These are phyloP conservation scores for Bullera alba DNA, from an alignment of 768 basidiomycete genomes.

Conservation along the genomic window DNA sequence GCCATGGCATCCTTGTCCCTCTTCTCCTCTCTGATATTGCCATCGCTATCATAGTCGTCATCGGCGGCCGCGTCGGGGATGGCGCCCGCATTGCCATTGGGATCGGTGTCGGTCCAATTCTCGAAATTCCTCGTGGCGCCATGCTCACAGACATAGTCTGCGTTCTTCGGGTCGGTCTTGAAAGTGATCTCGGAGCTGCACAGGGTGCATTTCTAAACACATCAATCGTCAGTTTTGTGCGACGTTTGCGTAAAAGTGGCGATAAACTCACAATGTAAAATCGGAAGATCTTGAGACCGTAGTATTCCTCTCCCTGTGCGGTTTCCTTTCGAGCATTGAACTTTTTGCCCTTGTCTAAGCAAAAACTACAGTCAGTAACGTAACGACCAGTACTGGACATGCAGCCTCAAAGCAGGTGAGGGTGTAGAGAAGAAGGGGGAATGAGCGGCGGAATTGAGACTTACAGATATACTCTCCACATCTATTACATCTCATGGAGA, in stretches of 20 bases:
- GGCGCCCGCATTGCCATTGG: conserved; percentile 13
- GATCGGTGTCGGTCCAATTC: conserved; percentile 78
- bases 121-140: conserved; percentile 97
- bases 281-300: conserved; percentile 72
- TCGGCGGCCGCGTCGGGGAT: conserved; percentile 45
- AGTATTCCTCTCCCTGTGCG: conserved; percentile 92
- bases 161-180: conserved; percentile 88
- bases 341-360: conserved; percentile 89
- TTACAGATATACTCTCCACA: conserved; percentile 86
- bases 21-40: conserved; percentile 54
- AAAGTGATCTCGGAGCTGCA: conserved; percentile 99
- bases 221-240: not conserved
- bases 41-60: conserved; percentile 42
- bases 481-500: conserved; percentile 80
- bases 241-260: not conserved
- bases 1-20: conserved; percentile 91
- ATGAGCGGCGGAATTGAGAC: conserved; percentile 4
- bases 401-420: no score
- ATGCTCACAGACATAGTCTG: conserved; percentile 64
- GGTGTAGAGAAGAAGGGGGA: not conserved
- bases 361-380: not conserved
- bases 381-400: not conserved
- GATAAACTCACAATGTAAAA: conserved; percentile 43
- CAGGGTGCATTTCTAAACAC: conserved; percentile 61
- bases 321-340: conserved; percentile 99